Percentiles rank a stretch among this genome's conserved stretches.
These are phyloP conservation scores for Rhizopogon roseolus DNA, from an alignment of 768 basidiomycete species.

Conservation along the genomic window DNA sequence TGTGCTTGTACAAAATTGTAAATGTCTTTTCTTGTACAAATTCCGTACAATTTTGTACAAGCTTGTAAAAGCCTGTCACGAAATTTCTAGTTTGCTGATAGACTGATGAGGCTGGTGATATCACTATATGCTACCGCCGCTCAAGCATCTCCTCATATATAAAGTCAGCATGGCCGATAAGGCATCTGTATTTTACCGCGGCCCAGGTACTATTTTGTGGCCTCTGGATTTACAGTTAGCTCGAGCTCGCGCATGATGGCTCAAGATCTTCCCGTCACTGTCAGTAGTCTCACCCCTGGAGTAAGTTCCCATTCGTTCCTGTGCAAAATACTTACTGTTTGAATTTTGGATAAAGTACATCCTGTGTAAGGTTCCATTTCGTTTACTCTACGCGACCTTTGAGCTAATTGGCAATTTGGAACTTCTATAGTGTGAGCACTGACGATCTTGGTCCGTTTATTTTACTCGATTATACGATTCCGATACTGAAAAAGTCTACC, in stretches of 20 bases:
- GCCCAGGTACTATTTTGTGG: background rate
- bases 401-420: background rate
- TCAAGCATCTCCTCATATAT: background rate
- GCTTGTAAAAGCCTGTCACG: too few relatives aligned
- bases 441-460: background rate
- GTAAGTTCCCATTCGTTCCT: background rate
- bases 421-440: background rate
- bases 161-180: background rate
- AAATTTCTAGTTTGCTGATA: too few relatives aligned
- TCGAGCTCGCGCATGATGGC: too few relatives aligned
- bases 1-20: too few relatives aligned
- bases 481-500: background rate
- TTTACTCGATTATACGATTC: background rate
- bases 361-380: background rate
- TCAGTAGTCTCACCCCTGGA: background rate
- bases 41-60: too few relatives aligned
- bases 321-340: background rate
- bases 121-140: too few relatives aligned
- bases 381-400: background rate
- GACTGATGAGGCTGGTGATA: too few relatives aligned
- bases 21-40: too few relatives aligned
- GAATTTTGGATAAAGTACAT: background rate
- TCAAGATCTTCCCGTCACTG: too few relatives aligned
- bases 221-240: background rate
- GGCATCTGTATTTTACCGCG: background rate